Evolutionary conservation across 805 yeast species (phyloP), one percentile per base, ranked within the genome.

Genomic region (Myxozyma mucilagina): DNA sequence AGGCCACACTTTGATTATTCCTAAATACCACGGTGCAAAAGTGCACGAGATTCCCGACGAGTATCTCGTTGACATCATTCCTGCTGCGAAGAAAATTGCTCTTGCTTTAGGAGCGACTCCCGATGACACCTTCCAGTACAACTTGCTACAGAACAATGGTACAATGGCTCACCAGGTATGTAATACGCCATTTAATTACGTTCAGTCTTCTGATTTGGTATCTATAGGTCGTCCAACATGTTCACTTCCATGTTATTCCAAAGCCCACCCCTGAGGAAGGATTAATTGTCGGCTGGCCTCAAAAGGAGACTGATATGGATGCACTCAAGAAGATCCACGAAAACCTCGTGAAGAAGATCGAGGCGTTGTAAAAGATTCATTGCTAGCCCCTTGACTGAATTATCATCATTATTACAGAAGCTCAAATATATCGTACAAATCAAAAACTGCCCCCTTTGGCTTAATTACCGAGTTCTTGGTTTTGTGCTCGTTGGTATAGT

Each of bases 181-280:
- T 18, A 34, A n/a, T 16, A 16, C 18, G 16, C 35, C 13, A 32
- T 9, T 13, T 24, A 38, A n/a, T 44, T 29, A 14, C 20, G 13
- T 14, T 10, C 3, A 18, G 4, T 8, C 18, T 6, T n/a, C 16
- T 41, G n/a, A 13, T 20, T 4, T 11, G 55, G 10, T 11, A 24
- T 32, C 32, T 18, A 36, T 39, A 63, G 67, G 87, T 82, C 58
- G 98, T 94, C 59, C 94, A 89, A 68, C 99, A 93, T 73, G 97
- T 94, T 60, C 99, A 93, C 74, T 89, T 94, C 82, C 99, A 93
- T 74, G 84, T 93, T 74, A 93, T 93, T 72, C 99, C 99, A 53
- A 93, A 93, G 82, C 82, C 81, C 61, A 86, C 85, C 69, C 78
- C 75, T 1, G 80, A 81, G 44, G 79, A 92, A 18, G 99, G 99